Evolutionary conservation across 345 rosid species (phyloP), one percentile per base, ranked within the genome.

Genomic region (Xanthoceras sorbifolium): DNA sequence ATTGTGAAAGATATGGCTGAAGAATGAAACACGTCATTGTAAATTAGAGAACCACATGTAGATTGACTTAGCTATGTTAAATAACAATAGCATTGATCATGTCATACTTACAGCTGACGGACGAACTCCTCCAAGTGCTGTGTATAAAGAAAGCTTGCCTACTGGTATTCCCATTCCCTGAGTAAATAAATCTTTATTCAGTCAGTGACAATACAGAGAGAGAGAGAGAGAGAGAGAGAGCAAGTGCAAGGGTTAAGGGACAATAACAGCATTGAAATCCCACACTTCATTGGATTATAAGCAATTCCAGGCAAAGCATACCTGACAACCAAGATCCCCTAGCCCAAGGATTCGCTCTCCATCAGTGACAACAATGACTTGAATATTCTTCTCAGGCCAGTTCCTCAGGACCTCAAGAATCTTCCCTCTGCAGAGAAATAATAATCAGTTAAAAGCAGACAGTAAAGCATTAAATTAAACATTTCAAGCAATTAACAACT

Each of bases 151-250:
- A 75, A 95, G 98, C 73, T 95, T 95, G 69, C 99, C 99, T 25
- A 95, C 97, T 15, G 99, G 99, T 81, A 95, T 95, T 61, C 97
- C 98, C 99, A 95, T 95, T 48, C 99, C 99, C 92, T 95, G 85
- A 38, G 65, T 61, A 72, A 52, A 75, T 36, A 52, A 29, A 25
- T 44, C 34, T 10, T 25, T 44, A 76, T 29, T 6, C 10, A 22
- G 40, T 65, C 64, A 82, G 36, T 29, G 31, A 28, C 25, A 22
- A 42, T 20, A 44, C 42, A 25, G 46, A 69, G n/a, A n/a, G n/a
- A n/a, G n/a, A n/a, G n/a, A n/a, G n/a, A n/a, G n/a, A n/a, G n/a
- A n/a, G n/a, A 77, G 26, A 64, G 15, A 31, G 48, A 20, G 42
- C 42, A 31, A 59, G 26, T 25, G 36, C 28, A 26, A 59, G 5